Conservation (phyloP, 768 basidiomycete species). For the Termitomyces sp. region DNA sequence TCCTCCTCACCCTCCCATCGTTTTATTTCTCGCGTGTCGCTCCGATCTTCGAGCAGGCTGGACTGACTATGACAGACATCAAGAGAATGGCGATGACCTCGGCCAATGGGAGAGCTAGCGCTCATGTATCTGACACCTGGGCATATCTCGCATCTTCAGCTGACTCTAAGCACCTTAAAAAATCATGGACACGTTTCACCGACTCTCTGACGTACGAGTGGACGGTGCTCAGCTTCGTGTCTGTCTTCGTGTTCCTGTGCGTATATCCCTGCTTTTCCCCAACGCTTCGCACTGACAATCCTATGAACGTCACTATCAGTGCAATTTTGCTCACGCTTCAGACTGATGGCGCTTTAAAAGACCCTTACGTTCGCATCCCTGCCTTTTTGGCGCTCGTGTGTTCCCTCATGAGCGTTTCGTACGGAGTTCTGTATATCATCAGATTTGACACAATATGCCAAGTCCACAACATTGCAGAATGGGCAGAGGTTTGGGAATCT, state of each 20-base stretch:
- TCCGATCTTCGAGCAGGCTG: constrained; percentile 67
- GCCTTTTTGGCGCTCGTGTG: constrained; percentile 45
- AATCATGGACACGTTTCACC: constrained; percentile 22
- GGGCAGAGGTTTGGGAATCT: constrained; percentile 43
- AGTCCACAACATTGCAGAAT: constrained; percentile 52
- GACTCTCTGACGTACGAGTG: constrained; percentile 16
- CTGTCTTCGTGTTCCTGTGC: constrained; percentile 15
- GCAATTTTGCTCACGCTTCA: constrained; percentile 17
- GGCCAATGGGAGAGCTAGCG: not conserved
- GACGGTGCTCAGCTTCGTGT: constrained; percentile 16
- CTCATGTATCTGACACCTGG: not conserved
- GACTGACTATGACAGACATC: constrained; percentile 67
- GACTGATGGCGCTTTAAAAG: constrained; percentile 29
- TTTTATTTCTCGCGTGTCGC: constrained; percentile 78
- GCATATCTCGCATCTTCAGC: too few relatives aligned
- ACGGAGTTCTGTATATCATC: constrained; percentile 56
- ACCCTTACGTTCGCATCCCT: constrained; percentile 49
- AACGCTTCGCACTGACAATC: not conserved
- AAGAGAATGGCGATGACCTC: constrained; percentile 35
- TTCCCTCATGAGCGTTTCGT: constrained; percentile 52
- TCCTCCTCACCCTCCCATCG: constrained; percentile 59
- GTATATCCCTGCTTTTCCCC: not conserved
- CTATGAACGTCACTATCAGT: not conserved
- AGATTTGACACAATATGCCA: constrained; percentile 55
- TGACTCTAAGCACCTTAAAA: constrained; percentile 29